phyloP scores from a whole-genome alignment of 75 land plant species.

The Ceratopteris richardii region DNA sequence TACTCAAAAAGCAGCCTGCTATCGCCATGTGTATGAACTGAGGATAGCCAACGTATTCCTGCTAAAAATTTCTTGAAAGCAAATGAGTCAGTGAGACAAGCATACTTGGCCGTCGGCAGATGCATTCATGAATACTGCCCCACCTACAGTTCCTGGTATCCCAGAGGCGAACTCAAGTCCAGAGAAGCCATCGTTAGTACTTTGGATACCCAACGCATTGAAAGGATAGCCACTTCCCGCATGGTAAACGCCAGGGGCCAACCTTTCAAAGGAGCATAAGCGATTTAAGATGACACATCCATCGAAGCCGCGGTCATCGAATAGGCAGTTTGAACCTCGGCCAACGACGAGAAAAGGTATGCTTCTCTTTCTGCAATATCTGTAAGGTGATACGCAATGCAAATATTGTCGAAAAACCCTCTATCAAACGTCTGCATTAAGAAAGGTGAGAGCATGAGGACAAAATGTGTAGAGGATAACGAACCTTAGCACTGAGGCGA shows the following conservation, averaged over 20 bases:
- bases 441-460: too few relatives aligned
- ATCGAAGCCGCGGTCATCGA: slow-evolving; percentile 63
- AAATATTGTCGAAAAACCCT: too few relatives aligned
- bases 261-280: slow-evolving; percentile 30
- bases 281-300: slow-evolving; percentile 56
- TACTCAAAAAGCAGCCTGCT: too few relatives aligned
- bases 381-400: slow-evolving; percentile 8
- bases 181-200: slow-evolving; percentile 42
- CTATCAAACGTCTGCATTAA: too few relatives aligned
- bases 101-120: slow-evolving; percentile 65
- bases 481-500: slow-evolving; percentile 44
- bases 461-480: too few relatives aligned
- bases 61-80: too few relatives aligned
- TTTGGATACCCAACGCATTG: slow-evolving; percentile 47
- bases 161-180: slow-evolving; percentile 84
- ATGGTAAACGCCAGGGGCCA: slow-evolving; percentile 33
- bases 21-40: too few relatives aligned
- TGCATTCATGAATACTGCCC: slow-evolving; percentile 72
- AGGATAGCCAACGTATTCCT: too few relatives aligned
- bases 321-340: slow-evolving; percentile 73
- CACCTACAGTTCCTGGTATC: slow-evolving; percentile 76
- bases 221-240: slow-evolving; percentile 66
- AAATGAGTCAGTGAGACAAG: neutral
- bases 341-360: slow-evolving; percentile 47
- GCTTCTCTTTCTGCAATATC: slow-evolving; percentile 38